Percentiles rank a stretch among this genome's conserved stretches.
Evolutionary conservation across 192 early-diverging fungal genomes (phyloP).

Genomic region (Umbelopsis vinacea): DNA sequence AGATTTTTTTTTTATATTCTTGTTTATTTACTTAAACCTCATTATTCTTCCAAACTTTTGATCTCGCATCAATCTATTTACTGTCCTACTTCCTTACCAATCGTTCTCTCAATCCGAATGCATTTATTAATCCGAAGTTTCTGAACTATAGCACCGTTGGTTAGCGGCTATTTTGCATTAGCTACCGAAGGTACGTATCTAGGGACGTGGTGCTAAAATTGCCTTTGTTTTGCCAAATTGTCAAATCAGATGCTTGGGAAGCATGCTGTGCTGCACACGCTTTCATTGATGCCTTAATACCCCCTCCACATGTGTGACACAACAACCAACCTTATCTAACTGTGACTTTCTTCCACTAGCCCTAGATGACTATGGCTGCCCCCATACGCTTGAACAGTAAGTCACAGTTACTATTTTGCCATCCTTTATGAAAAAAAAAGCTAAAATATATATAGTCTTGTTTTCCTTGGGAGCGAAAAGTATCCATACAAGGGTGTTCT

Average conservation of each 20-base stretch:
- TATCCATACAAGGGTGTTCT: slow-evolving; percentile 68
- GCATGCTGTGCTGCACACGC: slow-evolving; percentile 20
- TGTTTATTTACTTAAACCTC: not conserved
- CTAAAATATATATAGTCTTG: slow-evolving; percentile 42
- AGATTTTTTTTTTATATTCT: not conserved
- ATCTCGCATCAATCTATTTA: not conserved
- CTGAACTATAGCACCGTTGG: slow-evolving; percentile 51
- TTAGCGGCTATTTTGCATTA: slow-evolving; percentile 59
- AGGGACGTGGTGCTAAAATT: not conserved
- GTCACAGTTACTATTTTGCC: slow-evolving; percentile 9
- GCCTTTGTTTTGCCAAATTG: slow-evolving; percentile 24
- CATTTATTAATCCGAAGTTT: not conserved
- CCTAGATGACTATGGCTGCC: slow-evolving; percentile 62
- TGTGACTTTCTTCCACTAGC: slow-evolving; percentile 37
- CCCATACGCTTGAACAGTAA: slow-evolving; percentile 66
- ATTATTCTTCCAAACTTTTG: not conserved
- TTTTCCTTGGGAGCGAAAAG: slow-evolving; percentile 65
- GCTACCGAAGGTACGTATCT: slow-evolving; percentile 59
- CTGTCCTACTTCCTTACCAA: slow-evolving; percentile 4
- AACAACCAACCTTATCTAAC: slow-evolving; percentile 25
- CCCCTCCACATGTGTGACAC: slow-evolving; percentile 2
- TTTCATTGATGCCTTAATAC: not conserved
- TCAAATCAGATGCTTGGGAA: slow-evolving; percentile 19
- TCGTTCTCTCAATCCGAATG: not conserved
- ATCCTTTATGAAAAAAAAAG: not conserved